phyloP scores from a whole-genome alignment of 1,284 basidiomycete genomes.

The Xerocomus minutiporus region DNA sequence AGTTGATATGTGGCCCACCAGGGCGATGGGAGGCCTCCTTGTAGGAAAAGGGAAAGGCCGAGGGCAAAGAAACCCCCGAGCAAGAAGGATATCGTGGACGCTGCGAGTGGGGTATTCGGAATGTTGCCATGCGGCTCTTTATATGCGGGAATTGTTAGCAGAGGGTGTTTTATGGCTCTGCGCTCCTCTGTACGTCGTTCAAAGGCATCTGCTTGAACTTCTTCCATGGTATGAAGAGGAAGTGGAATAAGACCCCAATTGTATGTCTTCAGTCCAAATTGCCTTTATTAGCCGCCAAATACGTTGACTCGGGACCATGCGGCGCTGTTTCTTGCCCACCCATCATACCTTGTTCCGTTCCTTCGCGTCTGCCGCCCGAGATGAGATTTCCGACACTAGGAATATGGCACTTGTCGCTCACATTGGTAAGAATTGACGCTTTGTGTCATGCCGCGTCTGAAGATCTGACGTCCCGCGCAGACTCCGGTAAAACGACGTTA shows the following conservation, averaged over 20 bases:
- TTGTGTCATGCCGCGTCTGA: background rate
- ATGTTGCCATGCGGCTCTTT: conserved; percentile 53
- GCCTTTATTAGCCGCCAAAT: conserved; percentile 12
- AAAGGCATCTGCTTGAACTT: conserved; percentile 34
- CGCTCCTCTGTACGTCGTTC: conserved; percentile 48
- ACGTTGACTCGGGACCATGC: conserved; percentile 17
- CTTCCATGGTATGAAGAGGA: conserved; percentile 10
- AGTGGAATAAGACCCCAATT: background rate
- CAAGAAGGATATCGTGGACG: conserved; percentile 68
- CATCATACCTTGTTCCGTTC: conserved; percentile 14
- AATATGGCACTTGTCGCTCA: conserved; percentile 84
- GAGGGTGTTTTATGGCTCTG: conserved; percentile 36
- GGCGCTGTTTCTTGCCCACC: conserved; percentile 6
- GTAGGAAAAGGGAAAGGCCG: conserved; percentile 47
- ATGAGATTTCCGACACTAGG: conserved; percentile 43
- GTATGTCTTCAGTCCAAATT: background rate
- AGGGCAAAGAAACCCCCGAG: conserved; percentile 63
- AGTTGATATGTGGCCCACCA: conserved; percentile 77
- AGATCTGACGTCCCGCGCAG: conserved; percentile 38
- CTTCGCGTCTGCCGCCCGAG: conserved; percentile 16
- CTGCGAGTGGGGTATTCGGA: conserved; percentile 79
- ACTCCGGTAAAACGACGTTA: conserved; percentile 88
- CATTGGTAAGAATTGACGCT: conserved; percentile 51
- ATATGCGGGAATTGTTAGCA: conserved; percentile 52
- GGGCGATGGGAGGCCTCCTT: conserved; percentile 40